Conservation (phyloP, 495 filamentous ascomycete species). For the Penicillium canariense region DNA sequence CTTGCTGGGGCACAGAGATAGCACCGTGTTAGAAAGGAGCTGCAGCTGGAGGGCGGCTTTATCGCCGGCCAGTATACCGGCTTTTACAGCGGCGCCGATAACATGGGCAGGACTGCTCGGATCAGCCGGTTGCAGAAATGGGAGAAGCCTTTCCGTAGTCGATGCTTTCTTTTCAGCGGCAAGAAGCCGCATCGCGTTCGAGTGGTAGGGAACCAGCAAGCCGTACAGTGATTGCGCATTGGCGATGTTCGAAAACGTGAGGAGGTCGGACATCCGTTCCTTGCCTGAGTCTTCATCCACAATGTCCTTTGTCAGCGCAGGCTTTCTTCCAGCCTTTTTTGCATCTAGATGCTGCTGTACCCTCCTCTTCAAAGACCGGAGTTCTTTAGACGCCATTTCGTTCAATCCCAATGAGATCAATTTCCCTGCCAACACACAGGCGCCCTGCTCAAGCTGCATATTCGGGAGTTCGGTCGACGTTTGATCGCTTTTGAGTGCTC, state of each 20-base stretch:
- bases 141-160: constrained; percentile 49
- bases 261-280: constrained; percentile 57
- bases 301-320: constrained; percentile 13
- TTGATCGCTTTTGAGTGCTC: constrained; percentile 54
- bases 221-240: constrained; percentile 36
- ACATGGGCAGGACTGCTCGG: constrained; percentile 65
- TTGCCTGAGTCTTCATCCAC: constrained; percentile 33
- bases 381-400: constrained; percentile 73
- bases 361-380: constrained; percentile 64
- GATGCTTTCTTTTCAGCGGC: constrained; percentile 41
- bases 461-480: constrained; percentile 53
- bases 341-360: constrained; percentile 46
- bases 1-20: constrained; percentile 56
- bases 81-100: constrained; percentile 51
- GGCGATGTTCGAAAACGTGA: constrained; percentile 54
- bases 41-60: constrained; percentile 73
- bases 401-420: constrained; percentile 70
- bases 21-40: constrained; percentile 60
- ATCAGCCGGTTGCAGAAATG: constrained; percentile 43
- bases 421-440: constrained; percentile 71
- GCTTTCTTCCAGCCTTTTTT: constrained; percentile 23
- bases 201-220: constrained; percentile 41
- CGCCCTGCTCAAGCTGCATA: constrained; percentile 80
- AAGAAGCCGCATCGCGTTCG: constrained; percentile 51
- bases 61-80: constrained; percentile 39